Base-by-base conservation (phyloP, 306 rosid species). In the Potentilla sterilis region DNA sequence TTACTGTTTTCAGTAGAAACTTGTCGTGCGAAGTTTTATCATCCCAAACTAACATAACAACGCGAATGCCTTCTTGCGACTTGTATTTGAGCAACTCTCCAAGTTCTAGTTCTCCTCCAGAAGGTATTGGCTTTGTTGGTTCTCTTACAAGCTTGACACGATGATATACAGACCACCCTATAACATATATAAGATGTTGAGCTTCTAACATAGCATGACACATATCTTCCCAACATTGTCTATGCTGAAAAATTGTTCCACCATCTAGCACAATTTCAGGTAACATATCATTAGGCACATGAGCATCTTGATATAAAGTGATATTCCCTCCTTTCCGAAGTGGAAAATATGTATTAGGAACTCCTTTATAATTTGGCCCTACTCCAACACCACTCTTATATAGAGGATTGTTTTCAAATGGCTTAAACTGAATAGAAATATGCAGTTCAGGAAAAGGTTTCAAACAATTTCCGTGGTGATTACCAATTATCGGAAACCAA, bases 21-120 rank as follows among this genome's bases (percentile, higher is more conserved):
- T 88, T 88, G 83, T 88, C 91, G 55, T 90, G 96, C 38, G 96
- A 88, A 69, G 96, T 88, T 76, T 84, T 90, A 59, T 90, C 96
- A 79, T 90, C 96, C 93, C 96, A 88, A 79, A 88, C 81, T 21
- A 88, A 71, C 84, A 88, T 43, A 72, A 88, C 87, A 16, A 90
- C 93, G 7, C 91, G 68, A 38, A 86, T 82, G 19, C 93, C 91
- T 85, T 90, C 93, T 73, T 88, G 96, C 72, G 96, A 90, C 78
- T 88, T 90, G 82, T 82, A 88, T 42, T 90, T 90, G 79, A 90
- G 79, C 71, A 90, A 70, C 58, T 88, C 93, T 72, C 93, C 96
- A 40, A 90, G 87, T 9, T 89, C n/a, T 65, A 86, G 89, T 70
- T 86, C 89, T 80, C 96, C 96, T 4, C 89, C 93, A 35, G 87